A percentile compares a stretch with the other conserved stretches of the same genome.
Conservation (phyloP, 208 protist genomes). For the Crithidia fasciculata region DNA sequence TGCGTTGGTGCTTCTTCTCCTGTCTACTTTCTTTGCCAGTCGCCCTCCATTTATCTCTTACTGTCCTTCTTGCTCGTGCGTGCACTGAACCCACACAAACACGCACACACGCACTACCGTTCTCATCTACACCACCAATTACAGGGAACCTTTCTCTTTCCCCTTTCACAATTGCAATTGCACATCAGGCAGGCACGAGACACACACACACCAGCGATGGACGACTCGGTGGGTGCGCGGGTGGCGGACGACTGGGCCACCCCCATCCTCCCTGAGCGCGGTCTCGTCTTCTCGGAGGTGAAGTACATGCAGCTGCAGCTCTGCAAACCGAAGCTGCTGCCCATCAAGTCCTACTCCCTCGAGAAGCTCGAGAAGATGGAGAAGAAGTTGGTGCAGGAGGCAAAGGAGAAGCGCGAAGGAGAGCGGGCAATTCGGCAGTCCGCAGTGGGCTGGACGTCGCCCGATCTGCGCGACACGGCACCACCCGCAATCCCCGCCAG, state of each 20-base stretch:
- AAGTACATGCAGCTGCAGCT: constrained; percentile 84
- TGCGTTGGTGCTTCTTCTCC: too few relatives aligned
- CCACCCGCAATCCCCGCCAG: not conserved
- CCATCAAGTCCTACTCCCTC: constrained; percentile 96
- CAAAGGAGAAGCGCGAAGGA: constrained; percentile 48
- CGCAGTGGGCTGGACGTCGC: constrained; percentile 37
- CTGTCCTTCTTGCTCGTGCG: not conserved
- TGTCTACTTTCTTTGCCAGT: not conserved
- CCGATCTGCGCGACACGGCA: not conserved
- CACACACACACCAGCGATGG: constrained; percentile 2
- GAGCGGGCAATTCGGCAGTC: constrained; percentile 37
- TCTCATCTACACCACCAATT: not conserved
- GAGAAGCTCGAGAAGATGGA: constrained; percentile 94
- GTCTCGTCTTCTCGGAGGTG: constrained; percentile 81
- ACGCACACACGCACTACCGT: not conserved
- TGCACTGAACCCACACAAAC: not conserved
- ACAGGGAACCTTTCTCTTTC: not conserved
- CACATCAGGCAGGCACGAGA: not conserved
- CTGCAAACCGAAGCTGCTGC: constrained; percentile 96
- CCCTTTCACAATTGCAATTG: too few relatives aligned
- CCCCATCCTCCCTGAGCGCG: constrained; percentile 83
- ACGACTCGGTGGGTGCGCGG: not conserved
- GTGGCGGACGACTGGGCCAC: constrained; percentile 14
- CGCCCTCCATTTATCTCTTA: not conserved
- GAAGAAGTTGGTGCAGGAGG: constrained; percentile 59